Conservation (phyloP, 2,329 filamentous ascomycete species). For the Botrytis tulipae region DNA sequence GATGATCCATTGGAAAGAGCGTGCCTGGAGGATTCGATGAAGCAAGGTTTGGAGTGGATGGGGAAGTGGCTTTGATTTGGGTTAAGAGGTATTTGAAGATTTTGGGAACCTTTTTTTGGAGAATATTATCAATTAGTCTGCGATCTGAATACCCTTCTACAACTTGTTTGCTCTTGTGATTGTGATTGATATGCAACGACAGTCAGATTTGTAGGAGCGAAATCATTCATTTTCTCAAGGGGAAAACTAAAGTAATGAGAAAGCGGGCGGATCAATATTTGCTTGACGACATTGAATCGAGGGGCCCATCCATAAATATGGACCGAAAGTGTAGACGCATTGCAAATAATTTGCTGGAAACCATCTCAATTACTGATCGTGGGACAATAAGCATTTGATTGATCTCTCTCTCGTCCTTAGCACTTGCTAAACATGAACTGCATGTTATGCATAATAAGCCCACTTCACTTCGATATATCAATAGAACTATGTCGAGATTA, state of each 20-base stretch:
- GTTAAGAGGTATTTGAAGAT: background rate
- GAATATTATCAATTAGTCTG: background rate
- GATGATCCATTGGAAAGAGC: slow-evolving; percentile 40
- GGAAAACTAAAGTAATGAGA: no score
- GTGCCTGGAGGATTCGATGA: slow-evolving; percentile 40
- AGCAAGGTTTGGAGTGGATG: slow-evolving; percentile 30
- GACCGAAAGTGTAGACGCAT: no score
- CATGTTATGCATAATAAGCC: background rate
- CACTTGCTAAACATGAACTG: background rate
- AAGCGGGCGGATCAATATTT: background rate
- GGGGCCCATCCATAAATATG: background rate
- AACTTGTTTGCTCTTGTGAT: background rate
- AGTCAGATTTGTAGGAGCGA: no score
- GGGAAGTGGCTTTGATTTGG: slow-evolving; percentile 17
- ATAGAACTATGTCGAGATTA: background rate
- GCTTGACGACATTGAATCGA: background rate
- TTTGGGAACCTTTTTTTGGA: background rate
- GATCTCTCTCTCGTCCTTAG: background rate
- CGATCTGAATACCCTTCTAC: background rate
- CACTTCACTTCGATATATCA: background rate
- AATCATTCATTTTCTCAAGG: background rate
- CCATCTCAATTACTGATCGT: background rate
- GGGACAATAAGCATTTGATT: background rate
- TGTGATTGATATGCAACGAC: background rate
- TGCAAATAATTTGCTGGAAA: background rate